Percentiles rank a stretch among this genome's conserved stretches.
Conservation (phyloP, 345 rosid species). For the Syzygium aromaticum region DNA sequence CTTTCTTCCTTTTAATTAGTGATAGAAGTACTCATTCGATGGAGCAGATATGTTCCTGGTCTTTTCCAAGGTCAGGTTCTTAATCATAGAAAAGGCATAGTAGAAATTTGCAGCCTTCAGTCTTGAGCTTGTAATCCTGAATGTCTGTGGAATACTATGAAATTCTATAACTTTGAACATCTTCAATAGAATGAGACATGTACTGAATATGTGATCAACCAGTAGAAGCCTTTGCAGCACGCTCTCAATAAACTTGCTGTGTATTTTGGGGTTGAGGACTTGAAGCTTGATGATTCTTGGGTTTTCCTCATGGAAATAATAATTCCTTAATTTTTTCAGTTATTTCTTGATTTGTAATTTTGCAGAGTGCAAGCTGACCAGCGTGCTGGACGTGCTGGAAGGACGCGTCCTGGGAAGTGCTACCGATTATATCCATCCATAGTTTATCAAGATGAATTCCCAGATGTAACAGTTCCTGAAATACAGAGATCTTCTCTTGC, state of each 20-base stretch:
- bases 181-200: not conserved
- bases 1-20: not conserved
- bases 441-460: conserved; percentile 70
- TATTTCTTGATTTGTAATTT: not conserved
- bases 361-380: conserved; percentile 97
- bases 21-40: not conserved
- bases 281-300: not conserved
- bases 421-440: conserved; percentile 75
- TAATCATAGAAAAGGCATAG: not conserved
- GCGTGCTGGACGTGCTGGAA: conserved; percentile 97
- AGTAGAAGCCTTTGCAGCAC: not conserved
- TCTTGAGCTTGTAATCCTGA: not conserved
- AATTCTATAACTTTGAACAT: not conserved
- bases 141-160: not conserved
- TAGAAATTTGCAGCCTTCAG: not conserved
- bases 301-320: not conserved
- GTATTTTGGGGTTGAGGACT: not conserved
- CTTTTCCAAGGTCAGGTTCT: not conserved
- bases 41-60: not conserved
- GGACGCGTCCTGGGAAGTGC: conserved; percentile 97
- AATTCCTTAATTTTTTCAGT: not conserved
- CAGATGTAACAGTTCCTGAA: conserved; percentile 90
- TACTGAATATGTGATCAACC: not conserved
- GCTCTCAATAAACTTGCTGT: not conserved
- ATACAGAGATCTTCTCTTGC: conserved; percentile 95